These are phyloP conservation scores for Hypoxylon crocopeplum DNA, from an alignment of 495 filamentous ascomycete genomes.

Conservation along the genomic window DNA sequence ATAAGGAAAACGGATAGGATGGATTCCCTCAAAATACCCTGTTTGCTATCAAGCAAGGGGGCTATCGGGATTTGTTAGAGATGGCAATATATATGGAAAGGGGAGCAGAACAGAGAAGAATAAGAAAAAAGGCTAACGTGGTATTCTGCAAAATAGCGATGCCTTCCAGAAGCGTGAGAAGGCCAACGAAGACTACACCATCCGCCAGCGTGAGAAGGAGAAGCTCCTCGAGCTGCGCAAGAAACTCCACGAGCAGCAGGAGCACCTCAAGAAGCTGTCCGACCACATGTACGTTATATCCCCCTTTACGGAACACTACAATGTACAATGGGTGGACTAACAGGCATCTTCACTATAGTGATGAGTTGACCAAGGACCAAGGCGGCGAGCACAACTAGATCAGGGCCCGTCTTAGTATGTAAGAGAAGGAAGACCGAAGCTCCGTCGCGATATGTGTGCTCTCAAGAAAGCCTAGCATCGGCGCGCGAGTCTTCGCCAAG, in stretches of 20 bases:
- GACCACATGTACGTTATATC: conserved; percentile 73
- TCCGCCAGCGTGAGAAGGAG: conserved; percentile 81
- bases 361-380: conserved; percentile 71
- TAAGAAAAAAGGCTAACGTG: conserved; percentile 15
- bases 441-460: background rate
- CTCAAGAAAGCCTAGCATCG: conserved; percentile 9
- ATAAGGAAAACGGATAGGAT: too few species aligned
- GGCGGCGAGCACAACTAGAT: conserved; percentile 77
- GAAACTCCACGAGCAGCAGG: conserved; percentile 80
- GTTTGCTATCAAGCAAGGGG: too few species aligned
- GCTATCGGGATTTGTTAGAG: too few species aligned
- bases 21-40: too few species aligned
- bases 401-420: background rate
- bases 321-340: conserved; percentile 24
- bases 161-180: conserved; percentile 89
- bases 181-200: conserved; percentile 82
- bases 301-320: background rate
- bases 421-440: conserved; percentile 19
- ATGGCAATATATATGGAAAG: too few species aligned
- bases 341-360: conserved; percentile 50
- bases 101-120: background rate
- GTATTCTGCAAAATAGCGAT: conserved; percentile 62
- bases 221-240: conserved; percentile 79
- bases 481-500: conserved; percentile 13
- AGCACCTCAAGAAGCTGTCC: conserved; percentile 82